Conservation (phyloP, 225 moss, liverwort and hornwort genomes). For the Rhytidiadelphus loreus region DNA sequence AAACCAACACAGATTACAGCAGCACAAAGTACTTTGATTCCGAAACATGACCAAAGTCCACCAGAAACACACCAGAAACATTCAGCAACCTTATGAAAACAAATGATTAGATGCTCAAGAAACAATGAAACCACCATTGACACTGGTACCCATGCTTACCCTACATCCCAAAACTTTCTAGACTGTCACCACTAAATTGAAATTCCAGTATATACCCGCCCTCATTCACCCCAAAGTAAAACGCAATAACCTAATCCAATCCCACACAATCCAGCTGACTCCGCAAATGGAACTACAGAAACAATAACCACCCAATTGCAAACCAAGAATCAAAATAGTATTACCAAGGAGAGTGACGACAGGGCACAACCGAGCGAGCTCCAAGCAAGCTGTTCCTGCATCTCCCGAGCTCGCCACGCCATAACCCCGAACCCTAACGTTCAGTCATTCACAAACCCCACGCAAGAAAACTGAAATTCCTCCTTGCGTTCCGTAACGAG, state of each 20-base stretch:
- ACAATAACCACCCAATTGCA: not conserved
- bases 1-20: not conserved
- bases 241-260: not conserved
- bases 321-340: not conserved
- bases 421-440: slow-evolving; percentile 6
- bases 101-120: not conserved
- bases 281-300: not conserved
- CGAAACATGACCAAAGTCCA: not conserved
- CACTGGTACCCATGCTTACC: not conserved
- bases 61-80: not conserved
- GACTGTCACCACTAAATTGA: not conserved
- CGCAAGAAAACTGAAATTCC: not conserved
- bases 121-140: not conserved
- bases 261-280: not conserved
- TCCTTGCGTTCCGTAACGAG: not conserved
- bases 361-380: not conserved
- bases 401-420: slow-evolving; percentile 31
- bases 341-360: not conserved
- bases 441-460: not conserved
- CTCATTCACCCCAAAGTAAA: not conserved
- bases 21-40: not conserved
- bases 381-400: not conserved
- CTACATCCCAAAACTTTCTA: not conserved
- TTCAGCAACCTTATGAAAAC: not conserved
- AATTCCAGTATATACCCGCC: not conserved